Evolutionary conservation across 2,329 filamentous ascomycete genomes (phyloP), one percentile per base, ranked within the genome.

Genomic region (Paradendryphiella salina): DNA sequence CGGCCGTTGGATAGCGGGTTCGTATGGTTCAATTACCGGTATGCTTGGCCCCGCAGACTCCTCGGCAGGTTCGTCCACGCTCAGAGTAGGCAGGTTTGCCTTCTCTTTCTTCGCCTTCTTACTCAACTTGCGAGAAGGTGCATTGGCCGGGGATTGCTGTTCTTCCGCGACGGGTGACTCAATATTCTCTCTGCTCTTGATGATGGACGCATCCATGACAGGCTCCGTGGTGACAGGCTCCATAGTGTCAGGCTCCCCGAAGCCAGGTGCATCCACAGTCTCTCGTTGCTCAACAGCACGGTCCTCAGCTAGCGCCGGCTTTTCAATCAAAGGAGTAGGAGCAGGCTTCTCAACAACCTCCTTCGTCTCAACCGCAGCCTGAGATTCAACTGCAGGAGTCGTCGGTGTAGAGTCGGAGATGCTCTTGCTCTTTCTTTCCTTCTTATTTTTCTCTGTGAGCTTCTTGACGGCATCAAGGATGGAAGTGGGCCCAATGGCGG

Each of bases 401-500:
- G 56, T 57, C 3, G 60, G 53, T 11, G 61, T 56, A 35, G 59
- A 52, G 18, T 64, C 59, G 44, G 63, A 40, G 33, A 54, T 36
- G 33, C 42, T 34, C 28, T 63, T 65, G 32, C 48, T 43, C 43
- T 65, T 66, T 41, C 62, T 66, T 43, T 64, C 64, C 37, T 68
- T 69, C 55, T 67, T 67, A 28, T 66, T 55, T 38, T 70, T 65
- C 45, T 66, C 67, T 53, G 50, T 61, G 26, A 69, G 54, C 40
- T 63, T 64, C 21, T 50, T 56, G 13, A 68, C 64, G 9, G 67
- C 41, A 39, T 69, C 65, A 21, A 66, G 63, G 36, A 71, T 54
- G 1, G 65, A 69, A 14, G 56, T 46, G 13, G 61, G 36, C 17
- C 51, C 37, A 11, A 61, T 45, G 38, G 42, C 10, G 26, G 59